Percentiles rank a stretch among this genome's conserved stretches.
Conservation (phyloP, 2,329 filamentous ascomycete species). For the Monilinia polystroma region DNA sequence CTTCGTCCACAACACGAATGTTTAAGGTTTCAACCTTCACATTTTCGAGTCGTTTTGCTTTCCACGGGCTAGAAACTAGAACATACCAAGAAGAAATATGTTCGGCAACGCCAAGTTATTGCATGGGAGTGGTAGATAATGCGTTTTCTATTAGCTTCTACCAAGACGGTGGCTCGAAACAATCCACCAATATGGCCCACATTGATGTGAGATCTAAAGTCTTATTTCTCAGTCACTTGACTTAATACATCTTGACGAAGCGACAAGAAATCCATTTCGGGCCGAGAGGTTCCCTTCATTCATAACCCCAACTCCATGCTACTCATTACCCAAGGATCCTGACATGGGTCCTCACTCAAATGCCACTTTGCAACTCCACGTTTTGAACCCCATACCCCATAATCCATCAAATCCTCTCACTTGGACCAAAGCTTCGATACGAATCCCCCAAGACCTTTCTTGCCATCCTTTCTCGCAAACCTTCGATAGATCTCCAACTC, state of each 20-base stretch:
- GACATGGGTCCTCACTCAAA: not conserved
- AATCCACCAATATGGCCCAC: not conserved
- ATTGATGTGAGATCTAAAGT: not conserved
- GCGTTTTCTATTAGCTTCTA: not conserved
- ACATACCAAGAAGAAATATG: constrained; percentile 1
- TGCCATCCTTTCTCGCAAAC: not conserved
- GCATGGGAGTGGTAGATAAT: not conserved
- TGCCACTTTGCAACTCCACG: not conserved
- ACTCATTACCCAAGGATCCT: not conserved
- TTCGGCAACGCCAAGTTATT: not conserved
- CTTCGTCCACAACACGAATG: not conserved
- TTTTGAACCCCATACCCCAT: not conserved
- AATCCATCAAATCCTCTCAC: not conserved
- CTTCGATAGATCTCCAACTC: constrained; percentile 11
- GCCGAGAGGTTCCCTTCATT: too few relatives aligned
- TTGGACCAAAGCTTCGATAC: constrained; percentile 17
- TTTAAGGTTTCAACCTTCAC: not conserved
- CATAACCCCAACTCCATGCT: not conserved
- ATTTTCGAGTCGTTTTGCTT: not conserved
- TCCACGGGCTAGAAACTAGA: constrained; percentile 10
- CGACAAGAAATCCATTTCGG: constrained; percentile 3
- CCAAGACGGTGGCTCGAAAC: not conserved
- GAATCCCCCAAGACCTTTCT: not conserved
- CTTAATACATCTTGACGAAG: not conserved
- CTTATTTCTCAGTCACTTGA: constrained; percentile 9